Evolutionary conservation across 306 rosid species (phyloP).

Genomic region (Arachis hypogaea): DNA sequence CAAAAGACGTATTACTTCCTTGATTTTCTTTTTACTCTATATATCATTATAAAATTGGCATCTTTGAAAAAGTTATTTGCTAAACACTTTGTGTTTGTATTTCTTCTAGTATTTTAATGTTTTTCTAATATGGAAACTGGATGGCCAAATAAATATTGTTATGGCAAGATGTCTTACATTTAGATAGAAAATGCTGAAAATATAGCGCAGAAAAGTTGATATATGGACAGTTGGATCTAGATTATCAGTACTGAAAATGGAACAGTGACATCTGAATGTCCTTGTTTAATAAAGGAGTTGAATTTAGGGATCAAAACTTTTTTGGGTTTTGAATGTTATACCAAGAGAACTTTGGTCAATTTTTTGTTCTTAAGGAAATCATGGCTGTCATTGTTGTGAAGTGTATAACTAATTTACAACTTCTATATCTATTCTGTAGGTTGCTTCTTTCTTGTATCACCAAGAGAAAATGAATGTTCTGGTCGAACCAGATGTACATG

Average conservation of each 20-base stretch:
- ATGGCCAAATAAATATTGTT: background rate
- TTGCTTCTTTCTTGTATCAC: slow-evolving; percentile 71
- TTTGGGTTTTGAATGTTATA: slow-evolving; percentile 24
- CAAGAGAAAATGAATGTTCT: slow-evolving; percentile 91
- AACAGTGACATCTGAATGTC: background rate
- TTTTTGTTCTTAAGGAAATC: slow-evolving; percentile 4
- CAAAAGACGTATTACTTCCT: slow-evolving; percentile 72
- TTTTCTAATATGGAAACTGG: slow-evolving; percentile 1
- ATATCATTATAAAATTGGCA: background rate
- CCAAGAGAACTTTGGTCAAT: background rate
- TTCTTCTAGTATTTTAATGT: too few relatives aligned
- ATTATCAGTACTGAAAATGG: slow-evolving; percentile 24
- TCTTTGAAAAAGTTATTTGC: slow-evolving; percentile 16
- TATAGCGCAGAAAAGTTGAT: background rate
- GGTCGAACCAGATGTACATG: slow-evolving; percentile 97
- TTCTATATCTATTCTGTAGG: slow-evolving; percentile 54
- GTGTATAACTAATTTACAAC: slow-evolving; percentile 17
- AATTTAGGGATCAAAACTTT: slow-evolving; percentile 19
- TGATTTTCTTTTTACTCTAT: slow-evolving; percentile 11
- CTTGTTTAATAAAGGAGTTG: slow-evolving; percentile 9
- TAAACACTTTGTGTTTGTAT: background rate
- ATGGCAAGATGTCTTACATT: slow-evolving; percentile 3
- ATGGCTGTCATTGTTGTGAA: slow-evolving; percentile 15
- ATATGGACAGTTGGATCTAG: slow-evolving; percentile 3
- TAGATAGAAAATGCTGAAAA: slow-evolving; percentile 7